Evolutionary conservation across 305 asterid genomes (phyloP), one percentile per base, ranked within the genome.

Genomic region (Fraxinus albicans): DNA sequence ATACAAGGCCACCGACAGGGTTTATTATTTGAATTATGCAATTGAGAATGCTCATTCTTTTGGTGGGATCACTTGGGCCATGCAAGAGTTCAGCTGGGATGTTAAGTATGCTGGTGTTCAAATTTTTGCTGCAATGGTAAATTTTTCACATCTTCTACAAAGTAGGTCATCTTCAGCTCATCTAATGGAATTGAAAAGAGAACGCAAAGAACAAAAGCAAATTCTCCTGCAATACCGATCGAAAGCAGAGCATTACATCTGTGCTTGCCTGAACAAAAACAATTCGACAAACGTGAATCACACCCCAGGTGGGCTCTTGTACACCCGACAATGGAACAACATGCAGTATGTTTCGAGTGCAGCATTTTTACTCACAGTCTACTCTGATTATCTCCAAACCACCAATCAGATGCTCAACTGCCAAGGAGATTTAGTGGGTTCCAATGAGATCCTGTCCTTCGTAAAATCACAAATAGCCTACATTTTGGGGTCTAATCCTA

Each of bases 21-120:
- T 40, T 40, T 40, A 40, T n/a, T 95, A 86, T 87, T 86, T 94
- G 79, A 91, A 92, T 78, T 95, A 94, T 88, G 93, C 86, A 0
- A 81, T 91, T 9, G 74, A 89, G 0, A 94, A 93, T 29, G 98
- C 91, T 31, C 2, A 74, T 4, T 77, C 93, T 36, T 90, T 91
- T 85, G 98, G 98, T 86, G 99, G 99, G 90, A 90, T 89, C 88
- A 93, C 95, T 76, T 94, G 98, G 98, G 82, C 97, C 90, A 90
- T 93, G 31, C 12, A 91, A 0, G 99, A 95, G 40, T 95, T 95
- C 91, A 92, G 98, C 86, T 95, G 99, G 99, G 98, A 95, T 79
- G 97, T 93, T 44, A 95, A 95, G 63, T 92, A 88, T 78, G 98
- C 98, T 55, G 99, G 97, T 19, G 77, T 94, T 38, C 98, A 95